phyloP scores from a whole-genome alignment of 495 filamentous ascomycete species.

The Hypoxylon crocopeplum region DNA sequence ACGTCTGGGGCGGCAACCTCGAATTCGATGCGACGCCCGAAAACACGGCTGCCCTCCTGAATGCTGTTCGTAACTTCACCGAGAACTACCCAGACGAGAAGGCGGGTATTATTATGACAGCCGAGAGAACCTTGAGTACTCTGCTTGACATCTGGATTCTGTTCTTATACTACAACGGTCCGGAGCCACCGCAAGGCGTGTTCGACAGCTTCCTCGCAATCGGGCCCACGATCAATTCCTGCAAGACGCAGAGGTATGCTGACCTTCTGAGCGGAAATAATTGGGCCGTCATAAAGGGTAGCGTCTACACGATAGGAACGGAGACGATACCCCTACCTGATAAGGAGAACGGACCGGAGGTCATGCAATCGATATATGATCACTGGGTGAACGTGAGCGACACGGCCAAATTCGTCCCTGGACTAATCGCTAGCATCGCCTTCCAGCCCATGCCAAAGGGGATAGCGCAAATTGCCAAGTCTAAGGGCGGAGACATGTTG shows the following conservation, averaged over 20 bases:
- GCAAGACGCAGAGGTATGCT: conserved; percentile 61
- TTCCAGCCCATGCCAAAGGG: conserved; percentile 63
- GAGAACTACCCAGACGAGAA: conserved; percentile 59
- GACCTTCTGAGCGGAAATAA: conserved; percentile 53
- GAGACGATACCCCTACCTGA: conserved; percentile 62
- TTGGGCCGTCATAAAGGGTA: conserved; percentile 49
- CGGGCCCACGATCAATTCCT: conserved; percentile 53
- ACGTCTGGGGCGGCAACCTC: conserved; percentile 63
- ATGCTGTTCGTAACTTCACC: conserved; percentile 60
- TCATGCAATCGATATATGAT: conserved; percentile 57
- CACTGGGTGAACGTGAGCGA: conserved; percentile 57
- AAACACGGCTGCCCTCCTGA: conserved; percentile 50
- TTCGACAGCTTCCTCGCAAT: conserved; percentile 64
- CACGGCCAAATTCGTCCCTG: conserved; percentile 51
- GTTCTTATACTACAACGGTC: conserved; percentile 70
- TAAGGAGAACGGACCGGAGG: conserved; percentile 40
- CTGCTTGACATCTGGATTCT: conserved; percentile 63
- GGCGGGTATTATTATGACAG: conserved; percentile 61
- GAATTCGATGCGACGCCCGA: conserved; percentile 50
- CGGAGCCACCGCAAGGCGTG: conserved; percentile 58
- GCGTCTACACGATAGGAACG: conserved; percentile 62
- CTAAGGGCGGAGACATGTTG: conserved; percentile 59
- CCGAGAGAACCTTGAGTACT: conserved; percentile 51
- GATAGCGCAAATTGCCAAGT: conserved; percentile 56
- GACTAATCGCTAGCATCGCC: conserved; percentile 59